Percentiles rank a stretch among this genome's conserved stretches.
Evolutionary conservation across 169 alveolate genomes (phyloP).

Genomic region (Prorocentrum cordatum): DNA sequence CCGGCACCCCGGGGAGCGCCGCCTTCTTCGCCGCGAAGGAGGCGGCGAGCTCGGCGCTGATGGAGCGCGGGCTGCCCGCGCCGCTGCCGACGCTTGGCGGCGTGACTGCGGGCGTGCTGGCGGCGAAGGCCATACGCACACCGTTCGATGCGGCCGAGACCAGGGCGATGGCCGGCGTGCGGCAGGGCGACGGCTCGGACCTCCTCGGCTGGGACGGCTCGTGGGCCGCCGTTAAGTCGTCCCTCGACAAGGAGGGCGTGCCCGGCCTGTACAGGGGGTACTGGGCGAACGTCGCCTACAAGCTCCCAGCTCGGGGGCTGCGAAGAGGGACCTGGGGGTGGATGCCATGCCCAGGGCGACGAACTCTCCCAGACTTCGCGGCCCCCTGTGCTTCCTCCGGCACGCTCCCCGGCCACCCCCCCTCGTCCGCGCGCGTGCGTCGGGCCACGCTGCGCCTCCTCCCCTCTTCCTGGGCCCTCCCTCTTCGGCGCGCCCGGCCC

Average conservation of each 20-base stretch:
- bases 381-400: no score
- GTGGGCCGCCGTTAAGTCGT: no score
- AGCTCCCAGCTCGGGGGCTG: no score
- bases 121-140: neutral
- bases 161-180: neutral
- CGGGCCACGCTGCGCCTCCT: no score
- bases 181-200: neutral
- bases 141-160: constrained; percentile 65
- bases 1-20: constrained; percentile 48
- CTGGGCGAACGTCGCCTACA: constrained; percentile 24
- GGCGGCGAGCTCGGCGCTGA: neutral
- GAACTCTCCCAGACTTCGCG: no score
- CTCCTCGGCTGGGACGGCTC: neutral
- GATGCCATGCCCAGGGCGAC: no score
- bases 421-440: no score
- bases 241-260: constrained; percentile 27
- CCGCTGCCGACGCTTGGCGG: neutral
- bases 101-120: constrained; percentile 2
- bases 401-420: no score
- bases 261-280: constrained; percentile 16
- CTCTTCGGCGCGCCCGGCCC: no score
- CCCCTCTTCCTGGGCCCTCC: no score
- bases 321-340: no score
- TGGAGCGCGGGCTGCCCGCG: neutral
- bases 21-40: constrained; percentile 51